Percentiles rank a stretch among this genome's conserved stretches.
phyloP scores from a whole-genome alignment of 176 grass and related monocot genomes.

The Cenchrus fungigraminus region DNA sequence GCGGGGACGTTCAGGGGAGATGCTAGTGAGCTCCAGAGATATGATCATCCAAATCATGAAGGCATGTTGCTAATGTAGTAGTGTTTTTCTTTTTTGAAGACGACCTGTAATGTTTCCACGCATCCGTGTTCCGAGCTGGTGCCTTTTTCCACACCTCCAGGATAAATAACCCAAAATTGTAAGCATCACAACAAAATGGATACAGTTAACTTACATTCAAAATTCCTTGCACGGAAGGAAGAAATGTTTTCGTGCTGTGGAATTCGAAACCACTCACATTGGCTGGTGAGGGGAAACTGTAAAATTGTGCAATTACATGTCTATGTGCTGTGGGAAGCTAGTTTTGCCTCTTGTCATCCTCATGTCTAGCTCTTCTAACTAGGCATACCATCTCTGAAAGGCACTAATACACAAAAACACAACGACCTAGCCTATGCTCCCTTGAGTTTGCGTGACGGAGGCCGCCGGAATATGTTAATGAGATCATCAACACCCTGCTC shows the following conservation, averaged over 20 bases:
- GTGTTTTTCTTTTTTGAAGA: no score
- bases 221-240: constrained; percentile 41
- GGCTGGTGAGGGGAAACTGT: constrained; percentile 16
- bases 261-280: constrained; percentile 31
- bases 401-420: constrained; percentile 49
- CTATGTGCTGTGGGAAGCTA: constrained; percentile 53
- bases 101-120: no score
- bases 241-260: constrained; percentile 21
- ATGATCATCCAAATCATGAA: no score
- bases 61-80: no score
- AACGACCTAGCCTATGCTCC: constrained; percentile 59
- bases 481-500: constrained; percentile 96
- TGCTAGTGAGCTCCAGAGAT: no score
- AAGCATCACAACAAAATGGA: neutral
- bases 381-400: constrained; percentile 30
- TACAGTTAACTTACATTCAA: constrained; percentile 34
- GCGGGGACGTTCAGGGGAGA: no score
- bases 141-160: no score
- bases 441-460: constrained; percentile 83
- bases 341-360: constrained; percentile 39
- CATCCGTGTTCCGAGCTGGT: no score
- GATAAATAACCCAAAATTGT: constrained; percentile 19
- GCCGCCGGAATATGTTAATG: constrained; percentile 92
- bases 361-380: constrained; percentile 59
- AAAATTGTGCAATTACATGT: constrained; percentile 42